Evolutionary conservation across 352 stramenopile genomes (phyloP).

Genomic region (Thalassiosira mediterranea): DNA sequence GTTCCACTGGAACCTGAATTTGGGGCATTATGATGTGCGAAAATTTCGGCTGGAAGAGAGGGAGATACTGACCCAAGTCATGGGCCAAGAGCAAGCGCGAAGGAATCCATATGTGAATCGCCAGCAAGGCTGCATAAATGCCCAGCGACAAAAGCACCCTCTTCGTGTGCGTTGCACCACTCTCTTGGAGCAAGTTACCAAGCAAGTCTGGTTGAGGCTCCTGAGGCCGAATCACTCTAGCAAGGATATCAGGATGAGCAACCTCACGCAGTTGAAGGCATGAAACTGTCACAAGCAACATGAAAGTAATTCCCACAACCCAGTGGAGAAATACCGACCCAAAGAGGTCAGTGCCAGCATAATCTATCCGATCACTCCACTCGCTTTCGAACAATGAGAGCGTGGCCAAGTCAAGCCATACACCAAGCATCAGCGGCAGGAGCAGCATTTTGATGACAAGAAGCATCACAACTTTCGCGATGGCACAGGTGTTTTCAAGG

Average conservation of each 20-base stretch:
- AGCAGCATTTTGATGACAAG: conserved; percentile 97
- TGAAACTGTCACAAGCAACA: conserved; percentile 96
- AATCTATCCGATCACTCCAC: conserved; percentile 79
- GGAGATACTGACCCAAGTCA: conserved; percentile 72
- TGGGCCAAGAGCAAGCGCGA: conserved; percentile 71
- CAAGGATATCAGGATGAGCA: conserved; percentile 90
- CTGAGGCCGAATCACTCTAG: conserved; percentile 86
- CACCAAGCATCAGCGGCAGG: conserved; percentile 91
- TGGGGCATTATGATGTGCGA: conserved; percentile 90
- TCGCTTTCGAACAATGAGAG: conserved; percentile 89
- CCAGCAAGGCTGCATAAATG: conserved; percentile 90
- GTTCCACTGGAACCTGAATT: conserved; percentile 94
- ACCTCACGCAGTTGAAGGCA: conserved; percentile 94
- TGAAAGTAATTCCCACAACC: conserved; percentile 97
- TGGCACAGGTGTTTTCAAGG: conserved; percentile 61
- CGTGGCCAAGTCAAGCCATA: conserved; percentile 93
- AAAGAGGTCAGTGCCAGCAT: conserved; percentile 88
- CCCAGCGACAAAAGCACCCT: conserved; percentile 90
- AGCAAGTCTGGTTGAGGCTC: conserved; percentile 96
- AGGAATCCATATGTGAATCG: conserved; percentile 89
- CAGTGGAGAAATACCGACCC: conserved; percentile 94
- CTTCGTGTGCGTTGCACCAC: conserved; percentile 90
- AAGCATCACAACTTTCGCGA: conserved; percentile 93
- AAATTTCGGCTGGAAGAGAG: conserved; percentile 86
- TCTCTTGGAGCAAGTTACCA: conserved; percentile 93